Evolutionary conservation across 345 rosid species (phyloP).

Genomic region (Populus simonii): DNA sequence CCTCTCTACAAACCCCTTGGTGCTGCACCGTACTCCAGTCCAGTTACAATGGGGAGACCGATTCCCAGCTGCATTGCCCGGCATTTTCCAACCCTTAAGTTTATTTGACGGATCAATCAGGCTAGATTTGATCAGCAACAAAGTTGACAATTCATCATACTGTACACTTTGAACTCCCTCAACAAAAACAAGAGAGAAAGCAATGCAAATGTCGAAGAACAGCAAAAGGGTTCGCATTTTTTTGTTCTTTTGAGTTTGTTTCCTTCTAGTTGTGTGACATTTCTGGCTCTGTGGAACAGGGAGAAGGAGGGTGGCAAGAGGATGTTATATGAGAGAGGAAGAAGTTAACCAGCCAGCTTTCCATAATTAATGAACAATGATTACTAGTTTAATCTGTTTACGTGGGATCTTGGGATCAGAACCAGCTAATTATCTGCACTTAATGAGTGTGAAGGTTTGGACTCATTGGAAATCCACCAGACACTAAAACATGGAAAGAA

Average conservation of each 20-base stretch:
- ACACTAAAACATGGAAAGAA: constrained; percentile 84
- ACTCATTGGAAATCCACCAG: constrained; percentile 51
- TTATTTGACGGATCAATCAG: constrained; percentile 52
- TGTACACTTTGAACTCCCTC: constrained; percentile 29
- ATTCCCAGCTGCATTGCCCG: constrained; percentile 21
- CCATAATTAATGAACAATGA: constrained; percentile 8
- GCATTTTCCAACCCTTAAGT: constrained; percentile 57
- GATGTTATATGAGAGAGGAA: constrained; percentile 18
- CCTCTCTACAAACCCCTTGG: constrained; percentile 54
- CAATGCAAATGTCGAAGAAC: constrained; percentile 48
- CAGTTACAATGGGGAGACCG: constrained; percentile 52
- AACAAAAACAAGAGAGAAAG: constrained; percentile 42
- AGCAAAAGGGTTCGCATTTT: constrained; percentile 41
- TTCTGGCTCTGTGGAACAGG: constrained; percentile 34
- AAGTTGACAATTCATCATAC: constrained; percentile 42
- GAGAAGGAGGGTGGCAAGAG: constrained; percentile 6
- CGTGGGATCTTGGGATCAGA: constrained; percentile 72
- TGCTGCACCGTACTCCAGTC: constrained; percentile 71
- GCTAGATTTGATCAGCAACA: constrained; percentile 54
- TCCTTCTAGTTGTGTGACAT: constrained; percentile 39
- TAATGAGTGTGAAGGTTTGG: constrained; percentile 67
- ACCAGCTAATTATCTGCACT: constrained; percentile 46
- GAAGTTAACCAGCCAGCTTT: not conserved
- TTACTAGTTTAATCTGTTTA: constrained; percentile 22
- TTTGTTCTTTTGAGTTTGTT: constrained; percentile 20